Evolutionary conservation across 2,329 filamentous ascomycete genomes (phyloP).

Genomic region (Claviceps sp.): DNA sequence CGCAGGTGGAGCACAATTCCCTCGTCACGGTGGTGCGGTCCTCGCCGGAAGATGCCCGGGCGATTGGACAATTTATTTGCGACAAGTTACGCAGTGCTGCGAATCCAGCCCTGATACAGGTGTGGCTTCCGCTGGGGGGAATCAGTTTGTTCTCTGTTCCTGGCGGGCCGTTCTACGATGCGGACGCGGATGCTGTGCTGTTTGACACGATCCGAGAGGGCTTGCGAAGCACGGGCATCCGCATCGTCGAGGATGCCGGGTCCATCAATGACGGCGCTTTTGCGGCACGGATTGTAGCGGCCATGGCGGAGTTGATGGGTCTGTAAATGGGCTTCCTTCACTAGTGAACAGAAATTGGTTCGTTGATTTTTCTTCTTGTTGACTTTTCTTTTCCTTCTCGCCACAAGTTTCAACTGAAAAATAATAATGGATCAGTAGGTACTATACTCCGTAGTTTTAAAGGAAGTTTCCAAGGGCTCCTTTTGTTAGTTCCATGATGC

Average conservation of each 20-base stretch:
- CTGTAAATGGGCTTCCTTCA: not conserved
- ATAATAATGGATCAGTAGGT: too few species aligned
- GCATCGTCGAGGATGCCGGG: conserved; percentile 32
- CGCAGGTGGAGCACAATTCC: conserved; percentile 51
- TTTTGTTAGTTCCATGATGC: too few species aligned
- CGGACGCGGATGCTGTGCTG: conserved; percentile 28
- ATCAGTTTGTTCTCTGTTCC: conserved; percentile 45
- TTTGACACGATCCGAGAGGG: conserved; percentile 39
- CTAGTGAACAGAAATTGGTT: too few species aligned
- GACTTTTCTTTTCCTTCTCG: too few species aligned
- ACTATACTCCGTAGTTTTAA: too few species aligned
- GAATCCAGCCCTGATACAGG: conserved; percentile 29
- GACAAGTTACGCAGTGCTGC: conserved; percentile 32
- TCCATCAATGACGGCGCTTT: conserved; percentile 42
- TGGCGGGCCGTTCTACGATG: conserved; percentile 39
- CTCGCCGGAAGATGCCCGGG: conserved; percentile 38
- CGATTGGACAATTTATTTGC: conserved; percentile 43
- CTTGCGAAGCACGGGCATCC: conserved; percentile 33
- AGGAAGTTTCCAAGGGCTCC: too few species aligned
- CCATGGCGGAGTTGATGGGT: conserved; percentile 14
- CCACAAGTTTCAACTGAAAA: too few species aligned
- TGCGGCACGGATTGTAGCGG: conserved; percentile 32
- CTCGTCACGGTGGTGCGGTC: conserved; percentile 54
- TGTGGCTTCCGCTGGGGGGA: conserved; percentile 47
- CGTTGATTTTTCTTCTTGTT: too few species aligned